Conservation (phyloP, 1,284 basidiomycete genomes). For the Limonomyces culmigenus region DNA sequence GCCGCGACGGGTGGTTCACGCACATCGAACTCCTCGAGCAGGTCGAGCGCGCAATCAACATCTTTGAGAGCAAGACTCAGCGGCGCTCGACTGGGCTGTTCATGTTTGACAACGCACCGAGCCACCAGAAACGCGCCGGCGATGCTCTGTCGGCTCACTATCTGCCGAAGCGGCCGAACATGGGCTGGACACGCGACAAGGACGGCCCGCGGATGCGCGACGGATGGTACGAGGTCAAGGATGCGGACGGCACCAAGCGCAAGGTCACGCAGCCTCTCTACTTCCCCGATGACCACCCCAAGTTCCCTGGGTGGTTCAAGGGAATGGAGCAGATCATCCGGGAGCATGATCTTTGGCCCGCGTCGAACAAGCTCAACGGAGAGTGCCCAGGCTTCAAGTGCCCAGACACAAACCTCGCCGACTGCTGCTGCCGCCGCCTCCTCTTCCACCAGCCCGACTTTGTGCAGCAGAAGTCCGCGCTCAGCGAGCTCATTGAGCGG, state of each 20-base stretch:
- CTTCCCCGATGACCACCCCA: conserved; percentile 6
- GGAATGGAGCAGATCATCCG: conserved; percentile 11
- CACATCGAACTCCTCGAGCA: conserved; percentile 14
- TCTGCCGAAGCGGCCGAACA: conserved; percentile 12
- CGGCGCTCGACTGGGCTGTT: conserved; percentile 13
- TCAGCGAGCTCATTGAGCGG: conserved; percentile 9
- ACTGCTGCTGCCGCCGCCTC: conserved; percentile 8
- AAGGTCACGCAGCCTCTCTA: conserved; percentile 10
- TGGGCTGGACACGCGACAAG: no score
- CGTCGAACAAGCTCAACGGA: no score
- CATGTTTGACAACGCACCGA: conserved; percentile 20
- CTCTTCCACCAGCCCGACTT: conserved; percentile 11
- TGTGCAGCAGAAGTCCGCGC: conserved; percentile 3
- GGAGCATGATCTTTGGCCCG: conserved; percentile 11
- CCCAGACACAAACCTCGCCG: background rate
- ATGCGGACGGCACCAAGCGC: no score
- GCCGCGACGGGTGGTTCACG: conserved; percentile 17
- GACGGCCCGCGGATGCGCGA: conserved; percentile 5
- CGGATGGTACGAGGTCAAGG: conserved; percentile 9
- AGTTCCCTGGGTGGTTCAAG: conserved; percentile 10
- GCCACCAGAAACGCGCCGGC: conserved; percentile 15
- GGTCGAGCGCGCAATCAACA: conserved; percentile 12
- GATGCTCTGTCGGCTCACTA: conserved; percentile 14
- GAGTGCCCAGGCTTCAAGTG: conserved; percentile 12
- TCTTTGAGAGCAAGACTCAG: conserved; percentile 11